These are phyloP conservation scores for Rutstroemia sp. DNA, from an alignment of 2,329 filamentous ascomycete genomes.

Conservation along the genomic window DNA sequence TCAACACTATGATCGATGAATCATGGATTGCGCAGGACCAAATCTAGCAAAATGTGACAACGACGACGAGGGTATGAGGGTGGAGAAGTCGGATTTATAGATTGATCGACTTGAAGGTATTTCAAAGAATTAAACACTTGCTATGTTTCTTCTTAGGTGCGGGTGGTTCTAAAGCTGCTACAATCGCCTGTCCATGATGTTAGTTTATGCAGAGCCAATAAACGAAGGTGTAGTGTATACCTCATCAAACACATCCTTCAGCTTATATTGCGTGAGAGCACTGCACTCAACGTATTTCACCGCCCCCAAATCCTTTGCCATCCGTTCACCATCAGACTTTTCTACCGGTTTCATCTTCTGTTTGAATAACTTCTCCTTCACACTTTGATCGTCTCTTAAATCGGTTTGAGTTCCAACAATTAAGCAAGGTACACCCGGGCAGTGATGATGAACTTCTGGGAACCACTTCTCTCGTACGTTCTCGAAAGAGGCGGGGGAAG, in stretches of 20 bases:
- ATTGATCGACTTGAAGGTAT: background rate
- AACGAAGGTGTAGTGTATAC: conserved; percentile 41
- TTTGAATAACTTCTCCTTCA: conserved; percentile 85
- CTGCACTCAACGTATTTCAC: conserved; percentile 99
- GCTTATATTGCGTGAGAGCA: conserved; percentile 93
- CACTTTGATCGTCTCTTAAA: conserved; percentile 79
- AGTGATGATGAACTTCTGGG: conserved; percentile 97
- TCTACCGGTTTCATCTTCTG: conserved; percentile 93
- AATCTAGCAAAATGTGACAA: background rate
- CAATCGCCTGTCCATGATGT: conserved; percentile 63
- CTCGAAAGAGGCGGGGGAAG: conserved; percentile 94
- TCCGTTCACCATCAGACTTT: conserved; percentile 87
- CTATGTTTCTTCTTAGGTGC: conserved; percentile 69
- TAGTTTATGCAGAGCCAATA: conserved; percentile 9
- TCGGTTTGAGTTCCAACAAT: conserved; percentile 98
- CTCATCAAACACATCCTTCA: conserved; percentile 99
- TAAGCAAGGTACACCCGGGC: conserved; percentile 92
- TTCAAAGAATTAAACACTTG: conserved; percentile 62
- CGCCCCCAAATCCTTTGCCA: conserved; percentile 95
- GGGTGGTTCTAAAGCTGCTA: conserved; percentile 86
- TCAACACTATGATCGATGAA: background rate
- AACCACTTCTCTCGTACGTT: conserved; percentile 99
- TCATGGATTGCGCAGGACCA: background rate
- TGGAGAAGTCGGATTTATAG: background rate
- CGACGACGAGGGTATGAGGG: too few relatives aligned